Conservation (phyloP, 805 yeast genomes). For the Saturnispora dispora region DNA sequence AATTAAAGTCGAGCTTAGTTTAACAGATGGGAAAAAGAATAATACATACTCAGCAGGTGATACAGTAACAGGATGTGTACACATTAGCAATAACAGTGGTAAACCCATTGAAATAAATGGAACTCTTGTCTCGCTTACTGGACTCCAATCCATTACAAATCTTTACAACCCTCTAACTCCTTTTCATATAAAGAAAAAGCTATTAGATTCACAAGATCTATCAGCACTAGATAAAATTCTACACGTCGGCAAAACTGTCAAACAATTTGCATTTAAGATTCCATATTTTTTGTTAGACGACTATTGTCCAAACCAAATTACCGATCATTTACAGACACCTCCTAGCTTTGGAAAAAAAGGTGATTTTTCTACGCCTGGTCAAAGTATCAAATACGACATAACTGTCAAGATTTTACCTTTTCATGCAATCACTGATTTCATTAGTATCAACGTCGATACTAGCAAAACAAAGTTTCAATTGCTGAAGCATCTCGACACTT, state of each 20-base stretch:
- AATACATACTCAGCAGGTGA: not conserved
- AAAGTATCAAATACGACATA: not conserved
- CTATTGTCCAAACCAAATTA: conserved; percentile 36
- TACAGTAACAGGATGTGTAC: not conserved
- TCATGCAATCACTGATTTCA: not conserved
- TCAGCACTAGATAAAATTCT: not conserved
- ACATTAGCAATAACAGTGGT: not conserved
- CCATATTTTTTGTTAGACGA: conserved; percentile 45
- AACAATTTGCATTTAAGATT: conserved; percentile 42
- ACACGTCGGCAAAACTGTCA: not conserved
- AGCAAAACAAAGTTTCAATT: not conserved
- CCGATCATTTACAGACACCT: conserved; percentile 29
- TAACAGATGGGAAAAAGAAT: not conserved
- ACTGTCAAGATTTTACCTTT: not conserved
- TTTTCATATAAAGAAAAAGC: not conserved
- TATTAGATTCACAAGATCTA: not conserved
- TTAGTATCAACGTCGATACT: not conserved
- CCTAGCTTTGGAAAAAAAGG: conserved; percentile 31
- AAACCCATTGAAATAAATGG: not conserved
- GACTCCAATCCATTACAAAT: conserved; percentile 3
- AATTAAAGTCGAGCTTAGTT: not conserved
- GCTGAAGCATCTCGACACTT: not conserved
- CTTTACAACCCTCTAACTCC: not conserved
- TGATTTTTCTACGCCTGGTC: not conserved
- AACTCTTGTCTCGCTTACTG: not conserved